Base-by-base conservation (phyloP, 106 monocot species). In the Gastrodia elata region DNA sequence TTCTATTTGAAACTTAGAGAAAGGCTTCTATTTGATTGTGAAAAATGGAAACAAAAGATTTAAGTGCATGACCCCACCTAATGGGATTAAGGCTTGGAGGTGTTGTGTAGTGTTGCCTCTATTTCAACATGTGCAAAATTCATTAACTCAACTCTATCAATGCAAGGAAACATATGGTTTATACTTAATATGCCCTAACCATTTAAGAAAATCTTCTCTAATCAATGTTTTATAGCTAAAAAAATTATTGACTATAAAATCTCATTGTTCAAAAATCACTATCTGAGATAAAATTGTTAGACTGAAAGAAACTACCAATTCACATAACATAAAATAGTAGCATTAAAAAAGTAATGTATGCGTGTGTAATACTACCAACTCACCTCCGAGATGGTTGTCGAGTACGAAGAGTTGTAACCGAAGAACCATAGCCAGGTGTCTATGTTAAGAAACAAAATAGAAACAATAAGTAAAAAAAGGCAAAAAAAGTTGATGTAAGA, bases 371-470 rank as follows among this genome's bases (percentile, higher is more conserved):
- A 32, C 61, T 61, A 61, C 61, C 61, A 36, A 67, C 79, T 76
- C 69, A 81, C 84, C 76, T 83, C 61, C 81, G 78, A 74, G 87
- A 84, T 44, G 78, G 16, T 79, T 78, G 78, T 39, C 87, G 55
- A 46, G 84, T 57, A 37, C 84, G 81, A 79, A 76, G 78, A 79
- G 71, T 46, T 35, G 55, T 46, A 36, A 35, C 77, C 56, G 78
- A 43, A 25, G 86, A 80, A 71, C 56, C 78, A 67, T 68, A 78
- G 68, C 83, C 83, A 70, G 83, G 75, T 75, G 83, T 83, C 87
- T 87, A 77, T 22, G 25, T 25, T 32, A 69, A 69, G 25, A 24
- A 8, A 18, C 36, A 67, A 8, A 69, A 69, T 2, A 55, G 25
- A 40, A 69, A n/a, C 7, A 7, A 11, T 69, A 44, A 77, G 67